Evolutionary conservation across 208 protist genomes (phyloP).

Genomic region (Angomonas deanei): DNA sequence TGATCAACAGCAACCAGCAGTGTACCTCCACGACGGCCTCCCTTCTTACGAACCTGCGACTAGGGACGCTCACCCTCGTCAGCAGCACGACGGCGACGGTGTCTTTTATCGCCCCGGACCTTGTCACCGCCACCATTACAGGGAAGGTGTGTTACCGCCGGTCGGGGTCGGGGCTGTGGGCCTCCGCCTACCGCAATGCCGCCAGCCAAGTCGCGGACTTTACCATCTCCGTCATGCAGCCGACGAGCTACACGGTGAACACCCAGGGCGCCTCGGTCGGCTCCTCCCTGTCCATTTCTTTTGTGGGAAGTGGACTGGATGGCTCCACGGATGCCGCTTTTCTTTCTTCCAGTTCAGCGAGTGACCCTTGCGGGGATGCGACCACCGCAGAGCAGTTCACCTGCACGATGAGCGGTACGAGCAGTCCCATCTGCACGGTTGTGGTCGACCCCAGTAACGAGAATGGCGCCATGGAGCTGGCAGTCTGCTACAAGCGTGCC

Average conservation of each 20-base stretch:
- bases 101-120: constrained; percentile 54
- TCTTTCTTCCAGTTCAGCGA: constrained; percentile 25
- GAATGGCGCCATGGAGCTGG: constrained; percentile 41
- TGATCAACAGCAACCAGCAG: constrained; percentile 31
- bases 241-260: constrained; percentile 49
- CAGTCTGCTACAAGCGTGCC: constrained; percentile 73
- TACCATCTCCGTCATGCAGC: constrained; percentile 77
- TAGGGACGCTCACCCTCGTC: constrained; percentile 25
- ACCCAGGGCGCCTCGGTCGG: constrained; percentile 42
- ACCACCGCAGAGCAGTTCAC: constrained; percentile 17
- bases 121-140: constrained; percentile 36
- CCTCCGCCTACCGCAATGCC: constrained; percentile 40
- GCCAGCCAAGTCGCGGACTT: constrained; percentile 41
- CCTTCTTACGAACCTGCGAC: constrained; percentile 52
- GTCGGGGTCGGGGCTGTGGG: constrained; percentile 35
- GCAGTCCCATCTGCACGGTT: constrained; percentile 44
- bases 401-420: constrained; percentile 26
- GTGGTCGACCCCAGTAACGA: constrained; percentile 40
- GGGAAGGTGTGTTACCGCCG: constrained; percentile 79
- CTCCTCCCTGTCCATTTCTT: constrained; percentile 37
- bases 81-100: constrained; percentile 17
- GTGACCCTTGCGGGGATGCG: constrained; percentile 24
- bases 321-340: constrained; percentile 51
- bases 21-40: constrained; percentile 55
- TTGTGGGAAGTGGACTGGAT: constrained; percentile 57